A percentile compares a stretch with the other conserved stretches of the same genome.
Conservation (phyloP, 2,329 filamentous ascomycete genomes). For the Exophiala calicioides region DNA sequence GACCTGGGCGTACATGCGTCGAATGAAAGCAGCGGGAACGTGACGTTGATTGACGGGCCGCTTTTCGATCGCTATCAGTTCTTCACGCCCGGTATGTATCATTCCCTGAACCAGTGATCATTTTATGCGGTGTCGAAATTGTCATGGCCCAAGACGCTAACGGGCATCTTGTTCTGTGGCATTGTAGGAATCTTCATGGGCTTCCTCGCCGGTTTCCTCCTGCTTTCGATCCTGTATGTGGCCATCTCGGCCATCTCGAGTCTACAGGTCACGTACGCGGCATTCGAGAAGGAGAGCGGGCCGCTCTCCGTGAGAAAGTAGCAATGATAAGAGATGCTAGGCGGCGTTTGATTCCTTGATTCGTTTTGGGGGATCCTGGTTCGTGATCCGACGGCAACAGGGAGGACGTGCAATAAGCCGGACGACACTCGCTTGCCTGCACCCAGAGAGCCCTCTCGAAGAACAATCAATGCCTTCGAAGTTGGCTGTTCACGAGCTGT, state of each 20-base stretch:
- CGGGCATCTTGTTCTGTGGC: background rate
- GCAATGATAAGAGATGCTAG: conserved; percentile 18
- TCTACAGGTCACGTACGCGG: conserved; percentile 86
- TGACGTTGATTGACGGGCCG: conserved; percentile 39
- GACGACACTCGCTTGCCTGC: too few species aligned
- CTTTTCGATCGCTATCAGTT: conserved; percentile 95
- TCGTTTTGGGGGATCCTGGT: too few species aligned
- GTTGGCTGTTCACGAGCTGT: too few species aligned
- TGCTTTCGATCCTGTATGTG: conserved; percentile 75
- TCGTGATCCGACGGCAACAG: too few species aligned
- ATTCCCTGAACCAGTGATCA: too few species aligned
- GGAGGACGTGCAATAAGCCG: too few species aligned
- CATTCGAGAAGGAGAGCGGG: conserved; percentile 95
- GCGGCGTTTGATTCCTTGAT: background rate
- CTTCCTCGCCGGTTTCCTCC: conserved; percentile 67
- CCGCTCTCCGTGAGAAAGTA: conserved; percentile 49
- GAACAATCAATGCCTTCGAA: too few species aligned
- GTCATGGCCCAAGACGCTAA: background rate
- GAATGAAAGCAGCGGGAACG: conserved; percentile 28
- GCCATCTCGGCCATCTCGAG: conserved; percentile 75
- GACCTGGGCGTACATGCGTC: conserved; percentile 46
- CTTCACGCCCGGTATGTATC: conserved; percentile 80
- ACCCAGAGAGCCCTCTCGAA: too few species aligned
- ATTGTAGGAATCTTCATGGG: conserved; percentile 84
- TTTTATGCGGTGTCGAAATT: too few species aligned